Conservation (phyloP, 495 filamentous ascomycete species). For the Penicillium turbatum region DNA sequence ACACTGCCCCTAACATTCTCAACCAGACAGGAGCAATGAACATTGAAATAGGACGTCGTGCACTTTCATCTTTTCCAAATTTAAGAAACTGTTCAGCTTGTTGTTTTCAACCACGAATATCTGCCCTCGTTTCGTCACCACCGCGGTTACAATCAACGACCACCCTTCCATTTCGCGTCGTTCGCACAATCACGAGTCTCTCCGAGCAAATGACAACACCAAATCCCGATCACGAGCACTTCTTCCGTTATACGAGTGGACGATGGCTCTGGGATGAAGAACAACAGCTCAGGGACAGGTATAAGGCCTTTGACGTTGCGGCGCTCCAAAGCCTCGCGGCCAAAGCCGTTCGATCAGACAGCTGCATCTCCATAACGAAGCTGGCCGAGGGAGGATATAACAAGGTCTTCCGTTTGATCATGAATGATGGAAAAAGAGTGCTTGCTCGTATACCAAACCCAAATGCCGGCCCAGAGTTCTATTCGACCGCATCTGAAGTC, state of each 20-base stretch:
- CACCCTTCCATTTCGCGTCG: background rate
- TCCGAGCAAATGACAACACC: background rate
- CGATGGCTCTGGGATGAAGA: conserved; percentile 35
- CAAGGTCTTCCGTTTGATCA: conserved; percentile 26
- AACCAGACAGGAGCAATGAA: conserved; percentile 1
- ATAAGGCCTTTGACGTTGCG: conserved; percentile 27
- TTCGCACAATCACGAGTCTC: background rate
- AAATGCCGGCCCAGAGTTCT: conserved; percentile 25
- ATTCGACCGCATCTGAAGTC: conserved; percentile 36
- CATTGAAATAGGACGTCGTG: background rate
- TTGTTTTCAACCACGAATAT: background rate
- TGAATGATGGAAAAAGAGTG: conserved; percentile 26
- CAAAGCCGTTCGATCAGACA: conserved; percentile 6
- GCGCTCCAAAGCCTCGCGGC: conserved; percentile 23
- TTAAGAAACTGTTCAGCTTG: background rate
- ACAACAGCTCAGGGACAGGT: conserved; percentile 26
- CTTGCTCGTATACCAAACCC: conserved; percentile 31
- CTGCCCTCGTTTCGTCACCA: background rate
- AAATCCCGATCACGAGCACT: conserved; percentile 3
- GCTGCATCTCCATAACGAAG: conserved; percentile 26
- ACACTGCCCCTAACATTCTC: too few relatives aligned
- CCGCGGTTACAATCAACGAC: background rate
- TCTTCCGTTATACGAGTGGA: conserved; percentile 34
- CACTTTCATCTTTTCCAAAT: background rate
- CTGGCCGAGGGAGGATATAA: conserved; percentile 32